phyloP scores from a whole-genome alignment of 2,329 filamentous ascomycete genomes.

The Botrytis fabae region DNA sequence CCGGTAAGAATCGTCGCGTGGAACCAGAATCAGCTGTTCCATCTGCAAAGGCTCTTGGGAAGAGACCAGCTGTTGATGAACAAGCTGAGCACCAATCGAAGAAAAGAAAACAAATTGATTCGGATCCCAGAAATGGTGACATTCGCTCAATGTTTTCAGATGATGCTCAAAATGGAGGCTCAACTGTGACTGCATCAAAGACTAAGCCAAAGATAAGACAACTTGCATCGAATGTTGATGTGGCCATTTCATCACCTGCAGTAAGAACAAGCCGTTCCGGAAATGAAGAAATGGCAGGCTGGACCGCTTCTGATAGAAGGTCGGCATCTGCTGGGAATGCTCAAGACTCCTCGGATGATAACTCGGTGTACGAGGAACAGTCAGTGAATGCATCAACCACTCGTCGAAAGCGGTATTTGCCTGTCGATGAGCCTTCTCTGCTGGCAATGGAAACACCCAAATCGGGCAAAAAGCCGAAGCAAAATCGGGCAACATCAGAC shows the following conservation, averaged over 20 bases:
- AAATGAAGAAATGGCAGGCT: slow-evolving; percentile 11
- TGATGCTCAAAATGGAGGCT: neutral
- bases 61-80: slow-evolving; percentile 30
- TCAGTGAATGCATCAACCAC: neutral
- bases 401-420: slow-evolving; percentile 23
- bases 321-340: neutral
- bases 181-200: neutral
- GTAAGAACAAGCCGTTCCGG: slow-evolving; percentile 14
- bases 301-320: neutral
- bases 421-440: slow-evolving; percentile 19
- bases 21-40: slow-evolving; percentile 9
- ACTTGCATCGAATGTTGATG: neutral
- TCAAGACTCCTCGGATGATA: neutral
- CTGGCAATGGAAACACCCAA: neutral
- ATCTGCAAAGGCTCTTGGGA: slow-evolving; percentile 34
- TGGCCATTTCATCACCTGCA: neutral
- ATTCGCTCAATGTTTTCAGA: slow-evolving; percentile 7
- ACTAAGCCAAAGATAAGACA: neutral
- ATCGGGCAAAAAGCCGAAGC: neutral
- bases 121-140: slow-evolving; percentile 21
- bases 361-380: neutral
- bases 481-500: neutral
- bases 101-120: slow-evolving; percentile 27
- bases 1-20: neutral
- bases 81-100: slow-evolving; percentile 20